Conservation (phyloP, 176 grass and related monocot species). For the Calamus simplicifolius region DNA sequence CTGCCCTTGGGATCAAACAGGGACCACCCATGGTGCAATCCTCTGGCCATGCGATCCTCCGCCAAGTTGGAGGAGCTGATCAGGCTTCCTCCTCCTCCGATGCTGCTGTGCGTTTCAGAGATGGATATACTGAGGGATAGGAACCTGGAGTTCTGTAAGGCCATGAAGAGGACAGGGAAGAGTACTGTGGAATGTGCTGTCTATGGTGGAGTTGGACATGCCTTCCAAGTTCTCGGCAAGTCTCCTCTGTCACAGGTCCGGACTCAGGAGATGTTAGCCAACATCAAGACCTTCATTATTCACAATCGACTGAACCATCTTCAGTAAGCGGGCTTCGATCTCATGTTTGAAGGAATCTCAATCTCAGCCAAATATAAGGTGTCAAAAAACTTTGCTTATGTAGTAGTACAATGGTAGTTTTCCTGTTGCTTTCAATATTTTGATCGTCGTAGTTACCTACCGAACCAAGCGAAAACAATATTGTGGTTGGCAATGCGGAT, state of each 20-base stretch:
- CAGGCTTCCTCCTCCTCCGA: constrained; percentile 36
- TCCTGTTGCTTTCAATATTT: too few species aligned
- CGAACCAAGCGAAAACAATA: too few species aligned
- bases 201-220: constrained; percentile 81
- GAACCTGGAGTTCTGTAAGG: constrained; percentile 77
- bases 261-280: constrained; percentile 72
- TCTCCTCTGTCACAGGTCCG: constrained; percentile 62
- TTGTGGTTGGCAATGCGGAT: too few species aligned
- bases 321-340: too few species aligned
- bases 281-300: constrained; percentile 75
- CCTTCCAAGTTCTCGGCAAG: constrained; percentile 91
- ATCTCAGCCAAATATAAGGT: too few species aligned
- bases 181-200: constrained; percentile 54
- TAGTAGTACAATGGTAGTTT: too few species aligned
- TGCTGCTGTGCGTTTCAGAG: constrained; percentile 72
- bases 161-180: constrained; percentile 47
- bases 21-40: constrained; percentile 91
- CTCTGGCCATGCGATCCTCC: constrained; percentile 22
- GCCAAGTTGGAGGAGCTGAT: constrained; percentile 26
- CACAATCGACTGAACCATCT: constrained; percentile 21
- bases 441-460: too few species aligned
- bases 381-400: too few species aligned
- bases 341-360: too few species aligned
- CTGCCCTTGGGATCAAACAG: constrained; percentile 49
- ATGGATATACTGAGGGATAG: constrained; percentile 69